Percentiles rank a stretch among this genome's conserved stretches.
Evolutionary conservation across 169 alveolate species (phyloP).

Genomic region (Plasmodium fragile): DNA sequence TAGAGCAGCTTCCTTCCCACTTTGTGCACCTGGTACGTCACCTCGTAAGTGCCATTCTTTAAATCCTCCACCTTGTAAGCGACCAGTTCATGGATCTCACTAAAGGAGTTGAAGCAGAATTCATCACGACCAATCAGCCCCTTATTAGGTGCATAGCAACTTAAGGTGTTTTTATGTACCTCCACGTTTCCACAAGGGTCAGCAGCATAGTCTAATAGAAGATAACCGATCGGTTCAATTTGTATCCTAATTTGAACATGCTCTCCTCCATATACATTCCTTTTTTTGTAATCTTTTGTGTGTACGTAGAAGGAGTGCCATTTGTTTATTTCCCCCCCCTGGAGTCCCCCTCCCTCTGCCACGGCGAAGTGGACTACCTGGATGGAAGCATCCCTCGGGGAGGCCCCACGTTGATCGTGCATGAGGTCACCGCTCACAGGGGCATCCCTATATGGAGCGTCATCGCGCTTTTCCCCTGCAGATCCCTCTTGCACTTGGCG

Average conservation of each 20-base stretch:
- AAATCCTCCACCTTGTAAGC: slow-evolving; percentile 62
- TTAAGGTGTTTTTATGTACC: background rate
- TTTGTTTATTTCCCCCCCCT: slow-evolving; percentile 83
- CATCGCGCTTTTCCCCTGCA: background rate
- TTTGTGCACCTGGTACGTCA: slow-evolving; percentile 33
- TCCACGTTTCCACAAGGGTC: background rate
- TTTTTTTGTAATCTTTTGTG: slow-evolving; percentile 60
- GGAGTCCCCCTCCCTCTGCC: slow-evolving; percentile 83
- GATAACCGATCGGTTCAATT: slow-evolving; percentile 40
- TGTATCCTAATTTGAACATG: slow-evolving; percentile 52
- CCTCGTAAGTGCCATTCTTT: slow-evolving; percentile 45
- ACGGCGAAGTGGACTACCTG: slow-evolving; percentile 53
- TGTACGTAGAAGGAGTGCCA: slow-evolving; percentile 83
- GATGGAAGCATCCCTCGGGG: background rate
- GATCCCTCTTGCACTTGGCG: background rate
- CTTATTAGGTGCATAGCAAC: slow-evolving; percentile 1
- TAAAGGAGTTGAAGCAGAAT: slow-evolving; percentile 21
- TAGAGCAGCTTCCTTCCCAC: slow-evolving; percentile 36
- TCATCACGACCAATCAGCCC: background rate
- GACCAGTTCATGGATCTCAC: slow-evolving; percentile 34
- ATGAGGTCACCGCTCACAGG: background rate
- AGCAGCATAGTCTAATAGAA: slow-evolving; percentile 26
- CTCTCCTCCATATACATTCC: slow-evolving; percentile 36
- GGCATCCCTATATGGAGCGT: background rate
- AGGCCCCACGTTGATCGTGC: background rate